phyloP scores from a whole-genome alignment of 805 yeast genomes.

The Candida maesae region DNA sequence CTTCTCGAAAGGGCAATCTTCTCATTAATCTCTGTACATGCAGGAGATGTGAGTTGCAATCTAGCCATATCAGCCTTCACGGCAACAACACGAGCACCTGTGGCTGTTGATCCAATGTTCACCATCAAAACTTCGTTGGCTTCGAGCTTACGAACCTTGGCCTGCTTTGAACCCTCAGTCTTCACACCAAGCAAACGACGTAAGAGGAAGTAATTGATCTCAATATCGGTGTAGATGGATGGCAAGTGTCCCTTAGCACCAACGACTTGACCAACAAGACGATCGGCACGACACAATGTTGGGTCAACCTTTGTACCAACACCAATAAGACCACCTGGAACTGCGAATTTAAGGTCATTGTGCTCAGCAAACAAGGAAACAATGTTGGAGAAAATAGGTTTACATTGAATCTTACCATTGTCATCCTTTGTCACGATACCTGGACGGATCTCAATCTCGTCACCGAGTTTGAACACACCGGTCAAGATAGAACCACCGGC shows the following conservation, averaged over 20 bases:
- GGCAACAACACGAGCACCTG: constrained; percentile 98
- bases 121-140: constrained; percentile 97
- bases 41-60: constrained; percentile 93
- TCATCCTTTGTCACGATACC: constrained; percentile 98
- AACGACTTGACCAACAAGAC: constrained; percentile 98
- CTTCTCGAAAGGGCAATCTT: constrained; percentile 98
- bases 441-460: constrained; percentile 98
- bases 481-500: constrained; percentile 98
- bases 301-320: constrained; percentile 99
- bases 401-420: constrained; percentile 83
- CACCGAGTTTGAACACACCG: constrained; percentile 96
- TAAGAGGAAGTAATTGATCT: constrained; percentile 92
- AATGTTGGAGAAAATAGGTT: constrained; percentile 91
- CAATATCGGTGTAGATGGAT: constrained; percentile 93
- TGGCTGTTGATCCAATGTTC: constrained; percentile 97
- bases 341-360: constrained; percentile 96
- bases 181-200: constrained; percentile 98
- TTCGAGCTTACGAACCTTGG: constrained; percentile 92
- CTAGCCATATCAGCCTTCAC: constrained; percentile 99
- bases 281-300: constrained; percentile 97
- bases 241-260: constrained; percentile 97
- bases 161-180: constrained; percentile 95
- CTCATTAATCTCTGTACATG: constrained; percentile 97
- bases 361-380: constrained; percentile 96
- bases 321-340: constrained; percentile 99